phyloP scores from a whole-genome alignment of 179 eudicot genomes.

The Camellia oleifera region DNA sequence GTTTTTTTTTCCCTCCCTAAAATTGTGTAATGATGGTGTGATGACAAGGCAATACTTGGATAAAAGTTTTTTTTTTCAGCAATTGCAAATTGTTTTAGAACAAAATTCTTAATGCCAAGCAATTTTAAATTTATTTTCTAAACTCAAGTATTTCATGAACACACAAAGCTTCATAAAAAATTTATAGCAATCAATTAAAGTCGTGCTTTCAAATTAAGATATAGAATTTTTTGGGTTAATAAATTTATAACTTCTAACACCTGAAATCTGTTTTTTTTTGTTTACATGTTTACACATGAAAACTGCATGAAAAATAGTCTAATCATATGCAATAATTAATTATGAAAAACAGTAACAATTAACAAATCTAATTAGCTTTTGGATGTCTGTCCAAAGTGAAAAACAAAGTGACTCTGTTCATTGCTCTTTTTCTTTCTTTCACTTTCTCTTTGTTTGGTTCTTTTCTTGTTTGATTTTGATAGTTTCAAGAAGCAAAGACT shows the following conservation, averaged over 20 bases:
- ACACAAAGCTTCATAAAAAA: no score
- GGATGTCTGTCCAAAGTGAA: constrained; percentile 19
- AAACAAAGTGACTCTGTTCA: constrained; percentile 13
- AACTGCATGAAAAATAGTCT: not conserved
- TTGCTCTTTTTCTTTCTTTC: constrained; percentile 1
- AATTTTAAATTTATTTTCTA: no score
- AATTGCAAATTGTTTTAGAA: no score
- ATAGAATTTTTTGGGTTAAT: not conserved
- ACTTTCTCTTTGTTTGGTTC: constrained; percentile 18
- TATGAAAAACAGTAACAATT: not conserved
- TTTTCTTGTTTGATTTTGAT: constrained; percentile 28
- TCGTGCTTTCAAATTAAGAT: not conserved
- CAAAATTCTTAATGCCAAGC: no score
- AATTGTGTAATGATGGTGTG: constrained; percentile 3
- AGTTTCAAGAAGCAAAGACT: constrained; percentile 36
- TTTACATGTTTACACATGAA: not conserved
- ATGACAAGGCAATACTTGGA: not conserved
- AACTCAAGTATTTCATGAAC: no score
- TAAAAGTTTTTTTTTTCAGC: not conserved
- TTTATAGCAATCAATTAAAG: no score
- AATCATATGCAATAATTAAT: not conserved
- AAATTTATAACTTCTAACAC: not conserved
- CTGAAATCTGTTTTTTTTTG: not conserved
- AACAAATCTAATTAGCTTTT: constrained; percentile 9
- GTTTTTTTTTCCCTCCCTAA: not conserved